A percentile compares a stretch with the other conserved stretches of the same genome.
phyloP scores from a whole-genome alignment of 169 alveolate genomes.

The Plasmodium sp. region DNA sequence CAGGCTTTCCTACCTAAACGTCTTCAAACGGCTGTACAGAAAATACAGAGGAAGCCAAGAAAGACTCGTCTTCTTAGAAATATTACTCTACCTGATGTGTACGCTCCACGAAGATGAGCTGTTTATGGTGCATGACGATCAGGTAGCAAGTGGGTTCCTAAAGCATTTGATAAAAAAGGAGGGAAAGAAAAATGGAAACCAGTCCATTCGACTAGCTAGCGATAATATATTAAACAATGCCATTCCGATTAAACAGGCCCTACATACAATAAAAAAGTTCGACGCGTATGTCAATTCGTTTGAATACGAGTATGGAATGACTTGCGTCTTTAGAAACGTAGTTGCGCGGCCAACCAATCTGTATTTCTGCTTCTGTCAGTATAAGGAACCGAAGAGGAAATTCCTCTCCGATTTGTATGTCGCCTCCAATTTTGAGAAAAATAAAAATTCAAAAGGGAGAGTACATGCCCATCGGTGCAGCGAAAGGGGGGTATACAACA shows the following conservation, averaged over 20 bases:
- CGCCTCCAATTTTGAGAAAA: neutral
- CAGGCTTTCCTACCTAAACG: slow-evolving; percentile 36
- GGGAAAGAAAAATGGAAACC: neutral
- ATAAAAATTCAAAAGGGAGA: neutral
- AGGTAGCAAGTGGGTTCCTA: neutral
- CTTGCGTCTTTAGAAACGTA: slow-evolving; percentile 72
- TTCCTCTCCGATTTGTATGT: slow-evolving; percentile 45
- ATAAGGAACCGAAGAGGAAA: slow-evolving; percentile 67
- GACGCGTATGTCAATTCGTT: slow-evolving; percentile 61
- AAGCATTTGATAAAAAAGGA: neutral
- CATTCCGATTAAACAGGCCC: slow-evolving; percentile 20
- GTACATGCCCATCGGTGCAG: neutral
- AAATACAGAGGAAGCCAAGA: slow-evolving; percentile 5
- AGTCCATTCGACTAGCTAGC: slow-evolving; percentile 23
- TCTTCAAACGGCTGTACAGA: slow-evolving; percentile 44
- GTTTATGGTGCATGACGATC: neutral
- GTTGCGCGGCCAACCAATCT: slow-evolving; percentile 41
- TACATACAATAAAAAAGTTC: slow-evolving; percentile 58
- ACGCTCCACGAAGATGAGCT: slow-evolving; percentile 53
- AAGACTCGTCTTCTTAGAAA: slow-evolving; percentile 59
- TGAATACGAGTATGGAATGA: slow-evolving; percentile 76
- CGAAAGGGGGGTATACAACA: neutral
- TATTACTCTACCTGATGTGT: slow-evolving; percentile 66
- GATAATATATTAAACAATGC: slow-evolving; percentile 26
- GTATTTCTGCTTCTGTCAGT: slow-evolving; percentile 57